Conservation (phyloP, 176 grass and related monocot species). For the Cenchrus purpureus region DNA sequence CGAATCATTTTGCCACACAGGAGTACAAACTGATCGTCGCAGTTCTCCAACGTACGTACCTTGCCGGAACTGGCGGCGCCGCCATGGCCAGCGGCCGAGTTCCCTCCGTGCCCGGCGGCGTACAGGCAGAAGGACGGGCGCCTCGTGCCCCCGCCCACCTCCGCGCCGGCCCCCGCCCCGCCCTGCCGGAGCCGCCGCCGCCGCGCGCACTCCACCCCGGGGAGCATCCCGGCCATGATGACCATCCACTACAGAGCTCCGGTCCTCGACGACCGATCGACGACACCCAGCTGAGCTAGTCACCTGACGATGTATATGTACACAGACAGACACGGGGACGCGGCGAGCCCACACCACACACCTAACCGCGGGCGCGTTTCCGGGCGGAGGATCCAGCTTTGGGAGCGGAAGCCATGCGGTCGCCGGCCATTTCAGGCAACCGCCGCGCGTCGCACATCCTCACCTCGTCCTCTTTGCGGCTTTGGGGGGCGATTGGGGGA, state of each 20-base stretch:
- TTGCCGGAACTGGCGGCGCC: conserved; percentile 40
- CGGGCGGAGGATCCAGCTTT: conserved; percentile 5
- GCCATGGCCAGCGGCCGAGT: background rate
- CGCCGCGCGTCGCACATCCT: background rate
- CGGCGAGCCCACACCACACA: background rate
- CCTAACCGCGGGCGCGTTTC: conserved; percentile 4
- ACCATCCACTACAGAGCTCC: background rate
- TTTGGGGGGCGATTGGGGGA: background rate
- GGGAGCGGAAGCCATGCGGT: background rate
- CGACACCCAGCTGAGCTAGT: background rate
- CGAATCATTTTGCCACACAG: background rate
- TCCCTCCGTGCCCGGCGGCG: conserved; percentile 41
- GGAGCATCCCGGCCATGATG: conserved; percentile 84
- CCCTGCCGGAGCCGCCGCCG: conserved; percentile 60
- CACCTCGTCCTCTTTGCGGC: background rate
- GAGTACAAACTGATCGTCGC: too few relatives aligned
- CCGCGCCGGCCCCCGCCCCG: background rate
- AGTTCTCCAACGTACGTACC: conserved; percentile 28
- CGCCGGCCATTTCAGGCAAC: conserved; percentile 23
- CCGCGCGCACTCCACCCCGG: conserved; percentile 77
- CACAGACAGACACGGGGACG: background rate
- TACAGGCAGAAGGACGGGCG: conserved; percentile 60
- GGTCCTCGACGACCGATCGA: background rate
- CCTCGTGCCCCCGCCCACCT: conserved; percentile 26
- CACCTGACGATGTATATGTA: background rate